Evolutionary conservation across 345 rosid species (phyloP).

Genomic region (Barbarea vulgaris): DNA sequence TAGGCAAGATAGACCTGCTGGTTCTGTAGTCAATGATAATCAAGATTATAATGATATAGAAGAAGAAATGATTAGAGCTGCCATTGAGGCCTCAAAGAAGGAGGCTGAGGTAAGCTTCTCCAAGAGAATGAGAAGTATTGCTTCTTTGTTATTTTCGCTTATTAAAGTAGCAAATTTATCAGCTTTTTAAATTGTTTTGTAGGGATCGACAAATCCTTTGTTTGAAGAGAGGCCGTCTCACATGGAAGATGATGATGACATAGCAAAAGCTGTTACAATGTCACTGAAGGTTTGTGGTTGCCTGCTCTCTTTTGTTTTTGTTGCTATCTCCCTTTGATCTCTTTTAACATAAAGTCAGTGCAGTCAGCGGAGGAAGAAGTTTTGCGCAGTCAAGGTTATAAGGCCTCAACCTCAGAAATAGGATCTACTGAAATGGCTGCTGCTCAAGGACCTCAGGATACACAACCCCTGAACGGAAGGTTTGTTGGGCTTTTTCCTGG

Average conservation of each 20-base stretch:
- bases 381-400: conserved; percentile 44
- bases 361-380: conserved; percentile 79
- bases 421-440: conserved; percentile 49
- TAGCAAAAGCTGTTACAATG: conserved; percentile 70
- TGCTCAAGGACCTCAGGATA: conserved; percentile 44
- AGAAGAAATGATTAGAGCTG: conserved; percentile 98
- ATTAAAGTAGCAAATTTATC: conserved; percentile 9
- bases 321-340: neutral
- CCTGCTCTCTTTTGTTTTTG: conserved; percentile 1
- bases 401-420: conserved; percentile 49
- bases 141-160: conserved; percentile 14
- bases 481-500: conserved; percentile 34
- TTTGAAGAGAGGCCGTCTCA: conserved; percentile 49
- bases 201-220: conserved; percentile 51
- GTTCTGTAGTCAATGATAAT: conserved; percentile 49
- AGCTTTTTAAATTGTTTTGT: conserved; percentile 17
- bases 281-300: conserved; percentile 60
- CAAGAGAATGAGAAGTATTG: neutral
- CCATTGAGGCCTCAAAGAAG: conserved; percentile 93
- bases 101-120: conserved; percentile 61
- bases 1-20: conserved; percentile 44
- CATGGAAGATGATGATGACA: conserved; percentile 60
- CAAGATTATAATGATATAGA: conserved; percentile 83
- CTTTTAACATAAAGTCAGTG: conserved; percentile 36
- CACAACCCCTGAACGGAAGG: conserved; percentile 71